Conservation (phyloP, 495 filamentous ascomycete genomes). For the Hyaloscypha finlandica region DNA sequence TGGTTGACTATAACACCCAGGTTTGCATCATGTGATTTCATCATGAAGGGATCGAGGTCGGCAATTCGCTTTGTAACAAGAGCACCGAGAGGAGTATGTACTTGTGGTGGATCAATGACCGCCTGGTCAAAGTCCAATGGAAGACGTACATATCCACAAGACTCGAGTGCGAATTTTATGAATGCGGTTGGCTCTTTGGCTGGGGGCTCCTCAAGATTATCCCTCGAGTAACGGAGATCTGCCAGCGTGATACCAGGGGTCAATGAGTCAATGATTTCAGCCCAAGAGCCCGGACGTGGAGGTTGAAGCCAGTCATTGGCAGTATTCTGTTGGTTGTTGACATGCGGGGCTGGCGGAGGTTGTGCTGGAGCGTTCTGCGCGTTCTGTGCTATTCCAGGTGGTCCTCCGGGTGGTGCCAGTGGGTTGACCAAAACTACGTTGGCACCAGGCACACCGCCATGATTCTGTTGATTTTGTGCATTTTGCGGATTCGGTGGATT, state of each 20-base stretch:
- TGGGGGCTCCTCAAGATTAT: conserved; percentile 14
- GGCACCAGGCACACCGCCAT: no score
- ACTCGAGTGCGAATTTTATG: conserved; percentile 40
- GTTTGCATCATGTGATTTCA: conserved; percentile 31
- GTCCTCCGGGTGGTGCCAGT: neutral
- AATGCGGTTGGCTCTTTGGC: conserved; percentile 24
- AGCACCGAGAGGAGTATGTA: neutral
- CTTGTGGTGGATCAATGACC: conserved; percentile 2
- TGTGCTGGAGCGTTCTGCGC: neutral
- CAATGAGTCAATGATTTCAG: conserved; percentile 41
- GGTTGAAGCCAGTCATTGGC: conserved; percentile 15
- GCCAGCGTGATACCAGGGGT: conserved; percentile 40
- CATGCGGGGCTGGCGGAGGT: neutral
- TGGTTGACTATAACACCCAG: conserved; percentile 33
- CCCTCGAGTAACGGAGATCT: conserved; percentile 30
- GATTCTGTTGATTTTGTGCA: neutral
- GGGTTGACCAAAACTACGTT: neutral
- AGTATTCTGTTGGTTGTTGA: conserved; percentile 9
- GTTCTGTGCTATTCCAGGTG: neutral
- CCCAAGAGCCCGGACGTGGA: conserved; percentile 40
- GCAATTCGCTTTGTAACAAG: conserved; percentile 18
- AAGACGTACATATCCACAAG: conserved; percentile 47
- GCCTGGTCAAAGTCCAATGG: conserved; percentile 32
- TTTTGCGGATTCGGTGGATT: neutral
- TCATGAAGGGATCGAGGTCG: conserved; percentile 29